Evolutionary conservation across 352 stramenopile species (phyloP).

Genomic region (Globisporangium canariense): DNA sequence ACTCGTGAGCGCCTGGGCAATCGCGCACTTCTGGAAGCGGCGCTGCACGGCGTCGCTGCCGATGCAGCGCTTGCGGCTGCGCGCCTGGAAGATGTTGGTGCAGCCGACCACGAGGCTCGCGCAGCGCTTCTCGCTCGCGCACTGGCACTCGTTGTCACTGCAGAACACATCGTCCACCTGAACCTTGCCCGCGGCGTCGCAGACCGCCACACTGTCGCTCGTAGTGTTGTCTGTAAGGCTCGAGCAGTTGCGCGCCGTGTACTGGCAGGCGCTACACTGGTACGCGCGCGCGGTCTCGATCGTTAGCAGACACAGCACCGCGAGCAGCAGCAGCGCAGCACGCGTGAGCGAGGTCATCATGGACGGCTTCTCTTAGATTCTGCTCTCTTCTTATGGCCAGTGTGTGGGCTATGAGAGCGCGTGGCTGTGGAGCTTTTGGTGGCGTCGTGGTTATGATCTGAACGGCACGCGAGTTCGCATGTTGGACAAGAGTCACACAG

Average conservation of each 20-base stretch:
- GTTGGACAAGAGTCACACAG: conserved; percentile 23
- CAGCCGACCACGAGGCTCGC: conserved; percentile 67
- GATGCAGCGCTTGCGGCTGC: conserved; percentile 68
- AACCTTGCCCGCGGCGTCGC: conserved; percentile 47
- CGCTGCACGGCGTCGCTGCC: conserved; percentile 36
- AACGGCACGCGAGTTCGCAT: conserved; percentile 8
- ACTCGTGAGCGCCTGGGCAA: conserved; percentile 47
- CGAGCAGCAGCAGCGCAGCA: conserved; percentile 15
- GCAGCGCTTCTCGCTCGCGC: conserved; percentile 44
- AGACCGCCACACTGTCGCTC: conserved; percentile 39
- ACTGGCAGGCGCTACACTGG: conserved; percentile 56
- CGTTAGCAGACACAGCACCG: conserved; percentile 19
- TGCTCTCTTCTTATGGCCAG: not conserved
- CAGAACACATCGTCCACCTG: conserved; percentile 85
- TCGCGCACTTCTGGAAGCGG: conserved; percentile 53
- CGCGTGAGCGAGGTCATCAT: not conserved
- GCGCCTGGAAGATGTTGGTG: conserved; percentile 63
- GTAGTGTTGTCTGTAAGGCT: conserved; percentile 12
- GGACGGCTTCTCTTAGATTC: not conserved
- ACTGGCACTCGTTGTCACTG: conserved; percentile 53
- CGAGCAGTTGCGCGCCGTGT: conserved; percentile 68
- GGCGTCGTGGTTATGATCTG: not conserved
- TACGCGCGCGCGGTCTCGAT: conserved; percentile 20
- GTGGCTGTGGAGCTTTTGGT: not conserved
- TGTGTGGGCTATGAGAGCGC: not conserved